Percentiles rank a stretch among this genome's conserved stretches.
Conservation (phyloP, 345 rosid genomes). For the Noccaea bulbosa region DNA sequence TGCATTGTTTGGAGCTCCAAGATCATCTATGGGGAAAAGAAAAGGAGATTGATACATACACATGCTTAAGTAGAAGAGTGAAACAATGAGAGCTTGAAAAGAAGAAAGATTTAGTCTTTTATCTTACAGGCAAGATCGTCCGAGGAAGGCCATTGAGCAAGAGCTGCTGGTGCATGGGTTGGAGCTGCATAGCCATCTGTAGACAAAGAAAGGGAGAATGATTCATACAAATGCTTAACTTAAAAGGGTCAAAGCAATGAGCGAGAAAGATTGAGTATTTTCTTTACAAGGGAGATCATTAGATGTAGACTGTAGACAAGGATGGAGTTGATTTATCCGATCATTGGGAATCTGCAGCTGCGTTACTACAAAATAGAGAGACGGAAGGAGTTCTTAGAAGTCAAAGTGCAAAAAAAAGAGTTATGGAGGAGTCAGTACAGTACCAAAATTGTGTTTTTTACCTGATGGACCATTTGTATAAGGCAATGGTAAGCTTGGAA, state of each 20-base stretch:
- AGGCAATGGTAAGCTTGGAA: neutral
- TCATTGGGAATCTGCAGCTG: conserved; percentile 9
- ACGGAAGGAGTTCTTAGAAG: neutral
- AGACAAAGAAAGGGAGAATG: conserved; percentile 2
- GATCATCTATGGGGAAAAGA: neutral
- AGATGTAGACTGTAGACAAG: neutral
- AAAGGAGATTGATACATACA: neutral
- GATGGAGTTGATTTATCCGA: neutral
- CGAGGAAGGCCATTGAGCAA: neutral
- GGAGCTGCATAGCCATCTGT: neutral
- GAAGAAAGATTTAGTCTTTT: neutral
- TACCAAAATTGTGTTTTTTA: no score
- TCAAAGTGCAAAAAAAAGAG: neutral
- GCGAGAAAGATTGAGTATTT: neutral
- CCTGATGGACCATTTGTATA: no score
- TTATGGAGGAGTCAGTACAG: neutral
- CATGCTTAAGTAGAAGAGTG: neutral
- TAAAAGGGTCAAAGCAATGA: neutral
- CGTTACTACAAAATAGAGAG: conserved; percentile 5
- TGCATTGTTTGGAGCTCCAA: neutral
- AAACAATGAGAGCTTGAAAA: neutral
- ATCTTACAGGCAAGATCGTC: neutral
- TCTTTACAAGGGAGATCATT: neutral
- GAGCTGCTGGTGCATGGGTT: no score
- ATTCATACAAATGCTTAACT: neutral